These are phyloP conservation scores for Pleurotus cornucopiae DNA, from an alignment of 768 basidiomycete genomes.

Conservation along the genomic window DNA sequence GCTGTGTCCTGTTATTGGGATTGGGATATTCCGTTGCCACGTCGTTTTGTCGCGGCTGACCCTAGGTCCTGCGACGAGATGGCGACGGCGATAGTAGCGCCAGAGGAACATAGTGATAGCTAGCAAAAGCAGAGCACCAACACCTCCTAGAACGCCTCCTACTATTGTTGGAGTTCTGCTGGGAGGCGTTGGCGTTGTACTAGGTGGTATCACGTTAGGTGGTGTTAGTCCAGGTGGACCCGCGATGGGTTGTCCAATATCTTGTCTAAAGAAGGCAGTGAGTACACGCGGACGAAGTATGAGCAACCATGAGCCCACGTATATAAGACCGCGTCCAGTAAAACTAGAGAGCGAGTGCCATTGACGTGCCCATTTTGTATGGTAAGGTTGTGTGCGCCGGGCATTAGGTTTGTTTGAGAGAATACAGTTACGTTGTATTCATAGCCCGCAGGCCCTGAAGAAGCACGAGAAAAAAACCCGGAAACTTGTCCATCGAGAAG, in stretches of 20 bases:
- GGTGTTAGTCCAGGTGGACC: too few species aligned
- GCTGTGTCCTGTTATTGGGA: too few species aligned
- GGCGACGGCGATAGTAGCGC: not conserved
- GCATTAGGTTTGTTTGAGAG: conserved; percentile 20
- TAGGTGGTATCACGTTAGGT: too few species aligned
- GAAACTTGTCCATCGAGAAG: conserved; percentile 28
- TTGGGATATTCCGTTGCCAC: too few species aligned
- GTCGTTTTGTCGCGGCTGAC: not conserved
- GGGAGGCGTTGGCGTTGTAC: not conserved
- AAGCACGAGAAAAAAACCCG: conserved; percentile 21
- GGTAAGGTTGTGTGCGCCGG: conserved; percentile 25
- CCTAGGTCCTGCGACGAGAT: not conserved
- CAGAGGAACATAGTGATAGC: not conserved
- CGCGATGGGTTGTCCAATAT: too few species aligned
- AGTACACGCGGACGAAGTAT: too few species aligned
- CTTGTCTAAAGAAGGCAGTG: too few species aligned
- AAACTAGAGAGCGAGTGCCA: conserved; percentile 22
- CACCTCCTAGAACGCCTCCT: not conserved
- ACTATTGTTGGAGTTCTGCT: not conserved
- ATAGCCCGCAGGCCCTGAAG: conserved; percentile 17
- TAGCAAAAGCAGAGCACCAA: not conserved
- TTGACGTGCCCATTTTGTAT: conserved; percentile 27
- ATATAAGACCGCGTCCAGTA: conserved; percentile 39
- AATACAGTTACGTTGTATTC: conserved; percentile 33
- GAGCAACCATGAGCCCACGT: conserved; percentile 21